These are phyloP conservation scores for Hypericum androsaemum DNA, from an alignment of 345 rosid genomes.

Conservation along the genomic window DNA sequence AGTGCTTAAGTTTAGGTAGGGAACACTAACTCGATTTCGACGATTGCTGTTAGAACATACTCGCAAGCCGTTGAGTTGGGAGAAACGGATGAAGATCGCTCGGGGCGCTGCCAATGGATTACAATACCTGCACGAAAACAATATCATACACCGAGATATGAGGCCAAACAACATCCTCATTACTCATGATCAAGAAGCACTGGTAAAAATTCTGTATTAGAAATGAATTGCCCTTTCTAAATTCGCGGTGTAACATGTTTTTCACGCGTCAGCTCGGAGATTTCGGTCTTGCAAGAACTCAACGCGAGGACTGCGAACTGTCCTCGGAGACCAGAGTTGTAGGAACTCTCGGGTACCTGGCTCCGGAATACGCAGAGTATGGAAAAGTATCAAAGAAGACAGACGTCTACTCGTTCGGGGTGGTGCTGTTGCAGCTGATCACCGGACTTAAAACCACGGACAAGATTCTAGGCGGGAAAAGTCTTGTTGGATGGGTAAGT, in stretches of 20 bases:
- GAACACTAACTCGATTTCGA: no score
- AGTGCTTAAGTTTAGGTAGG: no score
- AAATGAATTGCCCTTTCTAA: no score
- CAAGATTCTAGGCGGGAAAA: constrained; percentile 42
- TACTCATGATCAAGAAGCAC: constrained; percentile 42
- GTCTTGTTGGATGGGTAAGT: constrained; percentile 67
- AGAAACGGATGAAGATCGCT: constrained; percentile 50
- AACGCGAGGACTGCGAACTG: constrained; percentile 30
- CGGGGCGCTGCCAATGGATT: constrained; percentile 49
- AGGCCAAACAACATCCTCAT: constrained; percentile 61
- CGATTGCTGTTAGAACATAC: constrained; percentile 27
- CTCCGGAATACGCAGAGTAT: constrained; percentile 59
- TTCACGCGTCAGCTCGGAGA: constrained; percentile 41
- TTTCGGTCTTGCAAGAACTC: constrained; percentile 55
- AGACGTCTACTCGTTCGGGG: constrained; percentile 60
- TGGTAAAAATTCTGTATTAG: constrained; percentile 26
- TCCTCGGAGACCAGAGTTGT: constrained; percentile 46
- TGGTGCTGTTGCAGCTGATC: constrained; percentile 53
- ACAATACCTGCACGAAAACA: constrained; percentile 45
- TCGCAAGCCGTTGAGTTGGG: constrained; percentile 38
- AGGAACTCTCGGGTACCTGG: constrained; percentile 52
- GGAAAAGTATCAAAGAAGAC: constrained; percentile 58
- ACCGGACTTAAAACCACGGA: constrained; percentile 55
- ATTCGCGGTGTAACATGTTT: constrained; percentile 2
- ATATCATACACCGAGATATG: constrained; percentile 54